These are phyloP conservation scores for Scenedesmus sp. DNA, from an alignment of 163 green algal species.

Conservation along the genomic window DNA sequence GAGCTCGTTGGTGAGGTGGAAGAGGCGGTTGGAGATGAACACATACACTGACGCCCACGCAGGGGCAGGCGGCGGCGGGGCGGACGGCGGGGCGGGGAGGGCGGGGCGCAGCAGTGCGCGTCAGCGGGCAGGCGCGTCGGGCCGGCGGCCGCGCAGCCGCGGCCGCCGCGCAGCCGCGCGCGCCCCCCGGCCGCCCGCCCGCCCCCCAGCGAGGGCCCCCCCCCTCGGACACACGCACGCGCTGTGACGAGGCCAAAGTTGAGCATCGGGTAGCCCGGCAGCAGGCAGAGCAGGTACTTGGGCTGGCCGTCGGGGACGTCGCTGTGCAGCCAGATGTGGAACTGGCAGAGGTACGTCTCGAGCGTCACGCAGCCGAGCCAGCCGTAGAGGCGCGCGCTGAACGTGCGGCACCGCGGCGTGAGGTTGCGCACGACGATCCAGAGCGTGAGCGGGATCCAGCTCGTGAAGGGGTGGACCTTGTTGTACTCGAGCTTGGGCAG, in stretches of 20 bases:
- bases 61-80: no score
- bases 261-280: slow-evolving; percentile 58
- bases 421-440: slow-evolving; percentile 92
- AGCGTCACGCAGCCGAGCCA: slow-evolving; percentile 98
- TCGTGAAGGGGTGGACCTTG: slow-evolving; percentile 92
- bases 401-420: slow-evolving; percentile 75
- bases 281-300: slow-evolving; percentile 83
- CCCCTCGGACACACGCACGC: slow-evolving; percentile 1
- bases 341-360: slow-evolving; percentile 95
- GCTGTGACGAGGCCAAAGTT: slow-evolving; percentile 58
- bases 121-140: not conserved
- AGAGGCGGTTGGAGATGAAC: slow-evolving; percentile 85
- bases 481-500: slow-evolving; percentile 97
- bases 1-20: slow-evolving; percentile 84
- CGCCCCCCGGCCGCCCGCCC: no score
- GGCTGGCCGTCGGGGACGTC: slow-evolving; percentile 88
- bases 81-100: no score
- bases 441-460: slow-evolving; percentile 96
- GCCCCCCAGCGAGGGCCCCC: no score
- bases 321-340: slow-evolving; percentile 95
- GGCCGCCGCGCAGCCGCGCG: no score
- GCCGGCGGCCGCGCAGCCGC: no score
- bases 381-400: slow-evolving; percentile 78
- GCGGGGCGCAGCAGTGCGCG: not conserved
- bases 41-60: slow-evolving; percentile 91